phyloP scores from a whole-genome alignment of 805 yeast species.

The Candida qinlingensis region DNA sequence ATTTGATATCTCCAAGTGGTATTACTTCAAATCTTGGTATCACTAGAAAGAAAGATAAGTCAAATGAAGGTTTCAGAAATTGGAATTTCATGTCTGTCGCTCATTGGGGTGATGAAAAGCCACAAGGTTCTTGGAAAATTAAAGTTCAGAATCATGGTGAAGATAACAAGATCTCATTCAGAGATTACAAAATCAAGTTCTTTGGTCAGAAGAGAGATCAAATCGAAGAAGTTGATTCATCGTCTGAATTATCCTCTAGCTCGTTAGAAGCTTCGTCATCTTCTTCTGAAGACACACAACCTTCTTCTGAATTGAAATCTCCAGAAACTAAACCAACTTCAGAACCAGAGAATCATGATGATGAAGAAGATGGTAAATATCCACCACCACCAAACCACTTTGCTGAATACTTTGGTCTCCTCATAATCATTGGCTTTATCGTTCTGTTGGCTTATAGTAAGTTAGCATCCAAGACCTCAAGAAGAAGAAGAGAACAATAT shows the following conservation, averaged over 20 bases:
- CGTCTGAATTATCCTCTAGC: slow-evolving; percentile 1
- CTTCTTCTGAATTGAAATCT: slow-evolving; percentile 1
- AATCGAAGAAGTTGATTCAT: slow-evolving; percentile 21
- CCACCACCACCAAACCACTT: slow-evolving; percentile 38
- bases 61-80: slow-evolving; percentile 53
- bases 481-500: slow-evolving; percentile 35
- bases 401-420: slow-evolving; percentile 55
- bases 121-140: slow-evolving; percentile 78
- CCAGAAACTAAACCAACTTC: not conserved
- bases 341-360: slow-evolving; percentile 7
- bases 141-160: slow-evolving; percentile 47
- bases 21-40: slow-evolving; percentile 69
- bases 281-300: not conserved
- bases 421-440: slow-evolving; percentile 55
- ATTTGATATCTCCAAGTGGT: slow-evolving; percentile 71
- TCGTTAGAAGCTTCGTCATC: slow-evolving; percentile 8
- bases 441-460: slow-evolving; percentile 39
- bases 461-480: slow-evolving; percentile 36
- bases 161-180: slow-evolving; percentile 37
- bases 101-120: slow-evolving; percentile 92
- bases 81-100: slow-evolving; percentile 99
- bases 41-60: slow-evolving; percentile 53
- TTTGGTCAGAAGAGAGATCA: slow-evolving; percentile 69
- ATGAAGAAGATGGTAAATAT: slow-evolving; percentile 31
- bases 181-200: slow-evolving; percentile 69